These are phyloP conservation scores for Talaromyces funiculosus DNA, from an alignment of 2,329 filamentous ascomycete species.

Conservation along the genomic window DNA sequence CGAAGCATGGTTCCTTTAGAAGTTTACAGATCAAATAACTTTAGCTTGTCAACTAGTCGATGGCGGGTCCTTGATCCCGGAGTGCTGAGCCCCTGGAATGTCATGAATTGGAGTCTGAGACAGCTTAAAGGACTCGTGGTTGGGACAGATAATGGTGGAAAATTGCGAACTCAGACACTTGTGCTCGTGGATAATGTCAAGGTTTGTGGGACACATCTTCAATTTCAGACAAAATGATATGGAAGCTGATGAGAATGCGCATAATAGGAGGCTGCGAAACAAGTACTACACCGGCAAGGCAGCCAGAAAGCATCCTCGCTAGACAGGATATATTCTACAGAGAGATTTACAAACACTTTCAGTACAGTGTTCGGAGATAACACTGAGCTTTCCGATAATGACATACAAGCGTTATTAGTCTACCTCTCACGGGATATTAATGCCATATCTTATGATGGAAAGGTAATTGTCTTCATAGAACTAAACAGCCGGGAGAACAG, in stretches of 20 bases:
- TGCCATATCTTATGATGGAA: constrained; percentile 43
- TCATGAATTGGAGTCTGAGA: constrained; percentile 69
- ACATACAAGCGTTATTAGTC: constrained; percentile 64
- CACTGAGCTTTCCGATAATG: constrained; percentile 53
- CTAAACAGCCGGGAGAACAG: background rate
- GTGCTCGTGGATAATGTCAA: constrained; percentile 55
- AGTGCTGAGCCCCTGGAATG: constrained; percentile 57
- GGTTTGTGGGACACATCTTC: constrained; percentile 27
- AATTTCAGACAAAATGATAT: too few species aligned
- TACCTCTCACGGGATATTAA: constrained; percentile 65
- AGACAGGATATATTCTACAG: constrained; percentile 62
- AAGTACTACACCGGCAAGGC: constrained; percentile 45
- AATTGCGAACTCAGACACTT: constrained; percentile 38
- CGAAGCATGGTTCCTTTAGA: constrained; percentile 65
- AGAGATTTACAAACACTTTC: constrained; percentile 59
- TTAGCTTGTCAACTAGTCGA: constrained; percentile 66
- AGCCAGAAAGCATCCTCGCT: constrained; percentile 47
- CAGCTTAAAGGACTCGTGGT: constrained; percentile 58
- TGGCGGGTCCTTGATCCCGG: constrained; percentile 50
- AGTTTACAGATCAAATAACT: constrained; percentile 59
- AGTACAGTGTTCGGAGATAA: constrained; percentile 46
- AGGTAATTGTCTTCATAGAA: constrained; percentile 26
- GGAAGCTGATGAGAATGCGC: background rate
- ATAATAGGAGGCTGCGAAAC: constrained; percentile 48
- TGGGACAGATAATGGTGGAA: constrained; percentile 33